Conservation (phyloP, 225 moss, liverwort and hornwort genomes). For the Antitrichia curtipendula region DNA sequence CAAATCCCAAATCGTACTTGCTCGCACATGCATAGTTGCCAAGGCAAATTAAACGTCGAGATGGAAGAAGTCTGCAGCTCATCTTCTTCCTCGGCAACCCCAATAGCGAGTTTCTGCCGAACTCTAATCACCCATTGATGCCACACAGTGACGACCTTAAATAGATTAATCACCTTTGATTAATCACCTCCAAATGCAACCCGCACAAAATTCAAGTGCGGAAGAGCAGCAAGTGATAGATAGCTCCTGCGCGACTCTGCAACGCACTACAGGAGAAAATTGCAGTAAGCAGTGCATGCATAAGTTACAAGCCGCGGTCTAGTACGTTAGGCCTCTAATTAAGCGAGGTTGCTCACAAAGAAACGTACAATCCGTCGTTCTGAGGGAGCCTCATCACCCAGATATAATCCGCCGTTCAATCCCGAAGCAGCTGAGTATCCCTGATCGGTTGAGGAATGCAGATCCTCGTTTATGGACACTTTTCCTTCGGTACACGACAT, state of each 20-base stretch:
- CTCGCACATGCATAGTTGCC: background rate
- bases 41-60: background rate
- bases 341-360: slow-evolving; percentile 45
- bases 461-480: slow-evolving; percentile 18
- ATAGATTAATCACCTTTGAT: background rate
- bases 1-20: background rate
- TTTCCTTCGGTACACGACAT: slow-evolving; percentile 4
- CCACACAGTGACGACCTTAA: background rate
- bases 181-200: background rate
- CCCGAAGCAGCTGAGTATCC: slow-evolving; percentile 21
- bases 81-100: background rate
- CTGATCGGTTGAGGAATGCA: slow-evolving; percentile 22
- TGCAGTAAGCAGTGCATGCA: background rate
- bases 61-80: background rate
- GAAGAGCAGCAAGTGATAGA: background rate
- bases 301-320: background rate
- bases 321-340: slow-evolving; percentile 26
- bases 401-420: slow-evolving; percentile 27
- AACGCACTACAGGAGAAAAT: background rate
- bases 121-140: background rate
- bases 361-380: background rate
- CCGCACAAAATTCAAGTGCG: slow-evolving; percentile 12
- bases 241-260: too few species aligned
- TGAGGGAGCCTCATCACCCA: slow-evolving; percentile 36
- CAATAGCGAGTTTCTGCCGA: background rate